These are phyloP conservation scores for Stipa capillata DNA, from an alignment of 176 grass and related monocot genomes.

Conservation along the genomic window DNA sequence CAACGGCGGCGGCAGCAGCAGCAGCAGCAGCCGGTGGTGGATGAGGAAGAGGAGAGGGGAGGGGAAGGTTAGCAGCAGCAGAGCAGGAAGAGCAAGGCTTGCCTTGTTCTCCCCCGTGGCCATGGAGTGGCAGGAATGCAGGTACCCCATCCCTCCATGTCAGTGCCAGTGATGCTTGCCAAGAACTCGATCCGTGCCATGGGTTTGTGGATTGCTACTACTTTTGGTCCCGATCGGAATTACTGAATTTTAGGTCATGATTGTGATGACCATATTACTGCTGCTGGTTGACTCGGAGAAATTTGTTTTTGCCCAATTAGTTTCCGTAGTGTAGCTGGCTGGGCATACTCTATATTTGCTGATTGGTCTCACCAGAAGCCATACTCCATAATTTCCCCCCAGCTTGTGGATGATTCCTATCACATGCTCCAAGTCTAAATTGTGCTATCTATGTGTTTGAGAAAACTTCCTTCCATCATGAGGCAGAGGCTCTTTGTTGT, in stretches of 20 bases:
- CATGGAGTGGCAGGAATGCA: constrained; percentile 56
- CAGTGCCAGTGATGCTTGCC: not conserved
- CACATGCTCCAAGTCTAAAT: not conserved
- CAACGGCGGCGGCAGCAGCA: constrained; percentile 6
- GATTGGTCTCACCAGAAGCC: not conserved
- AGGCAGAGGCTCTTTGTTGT: not conserved
- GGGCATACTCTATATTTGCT: not conserved
- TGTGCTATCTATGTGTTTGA: not conserved
- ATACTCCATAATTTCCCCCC: not conserved
- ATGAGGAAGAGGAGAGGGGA: constrained; percentile 31
- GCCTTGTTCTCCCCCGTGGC: constrained; percentile 30
- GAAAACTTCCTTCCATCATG: not conserved
- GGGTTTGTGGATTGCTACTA: not conserved
- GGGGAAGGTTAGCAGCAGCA: not conserved
- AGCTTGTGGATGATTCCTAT: not conserved
- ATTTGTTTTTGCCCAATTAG: not conserved
- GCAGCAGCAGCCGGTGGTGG: constrained; percentile 35
- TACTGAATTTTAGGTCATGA: too few species aligned
- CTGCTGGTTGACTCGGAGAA: not conserved
- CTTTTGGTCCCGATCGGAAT: not conserved
- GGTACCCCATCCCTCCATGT: not conserved
- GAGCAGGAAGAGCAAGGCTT: not conserved
- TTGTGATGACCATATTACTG: too few species aligned
- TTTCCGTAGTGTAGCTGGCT: not conserved
- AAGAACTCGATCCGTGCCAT: not conserved